These are phyloP conservation scores for Tuber calosporum DNA, from an alignment of 495 filamentous ascomycete species.

Conservation along the genomic window DNA sequence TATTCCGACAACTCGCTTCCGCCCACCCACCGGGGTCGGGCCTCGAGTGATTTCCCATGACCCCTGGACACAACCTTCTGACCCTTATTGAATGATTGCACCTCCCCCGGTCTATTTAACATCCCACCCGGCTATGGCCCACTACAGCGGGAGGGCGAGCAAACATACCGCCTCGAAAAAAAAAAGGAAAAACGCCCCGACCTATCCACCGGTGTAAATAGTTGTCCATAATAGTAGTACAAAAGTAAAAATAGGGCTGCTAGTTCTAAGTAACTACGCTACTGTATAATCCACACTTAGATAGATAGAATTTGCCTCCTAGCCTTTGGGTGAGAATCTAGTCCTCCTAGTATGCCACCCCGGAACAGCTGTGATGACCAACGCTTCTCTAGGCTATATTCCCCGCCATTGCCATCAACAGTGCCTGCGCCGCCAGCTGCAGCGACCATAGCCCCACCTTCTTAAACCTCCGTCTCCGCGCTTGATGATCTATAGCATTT, in stretches of 20 bases:
- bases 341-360: not conserved
- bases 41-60: not conserved
- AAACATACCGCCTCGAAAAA: not conserved
- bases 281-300: slow-evolving; percentile 40
- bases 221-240: not conserved
- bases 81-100: not conserved
- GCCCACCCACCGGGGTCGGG: not conserved
- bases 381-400: slow-evolving; percentile 54
- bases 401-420: slow-evolving; percentile 90
- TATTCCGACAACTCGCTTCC: not conserved
- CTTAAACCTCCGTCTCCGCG: slow-evolving; percentile 76
- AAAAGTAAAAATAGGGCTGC: not conserved
- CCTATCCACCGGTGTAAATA: not conserved
- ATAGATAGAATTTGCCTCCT: slow-evolving; percentile 16
- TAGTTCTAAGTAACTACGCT: slow-evolving; percentile 3
- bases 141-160: not conserved
- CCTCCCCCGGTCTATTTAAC: slow-evolving; percentile 9
- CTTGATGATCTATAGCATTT: slow-evolving; percentile 78
- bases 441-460: slow-evolving; percentile 96
- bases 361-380: not conserved
- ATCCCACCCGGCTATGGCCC: slow-evolving; percentile 3
- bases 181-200: not conserved
- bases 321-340: slow-evolving; percentile 6
- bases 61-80: not conserved
- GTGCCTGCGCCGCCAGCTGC: slow-evolving; percentile 81